These are phyloP conservation scores for Orbilia ellipsospora DNA, from an alignment of 2,329 filamentous ascomycete genomes.

Conservation along the genomic window DNA sequence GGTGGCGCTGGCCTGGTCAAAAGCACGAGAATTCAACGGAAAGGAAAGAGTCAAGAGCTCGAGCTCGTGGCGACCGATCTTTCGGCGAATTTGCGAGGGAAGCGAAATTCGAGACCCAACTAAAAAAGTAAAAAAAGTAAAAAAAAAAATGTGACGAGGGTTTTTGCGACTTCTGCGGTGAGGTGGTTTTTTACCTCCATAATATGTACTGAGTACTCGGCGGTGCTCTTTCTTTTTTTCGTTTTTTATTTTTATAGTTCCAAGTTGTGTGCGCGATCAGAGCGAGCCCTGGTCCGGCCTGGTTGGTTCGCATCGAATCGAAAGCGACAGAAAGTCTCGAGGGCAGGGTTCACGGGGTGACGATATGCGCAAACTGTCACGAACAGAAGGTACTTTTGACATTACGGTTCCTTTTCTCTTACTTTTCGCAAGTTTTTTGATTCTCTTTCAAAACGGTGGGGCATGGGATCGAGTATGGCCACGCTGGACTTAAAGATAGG, in stretches of 20 bases:
- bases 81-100: constrained; percentile 32
- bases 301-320: constrained; percentile 38
- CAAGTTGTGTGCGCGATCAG: constrained; percentile 32
- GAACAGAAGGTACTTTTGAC: constrained; percentile 28
- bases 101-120: not conserved
- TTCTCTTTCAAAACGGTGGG: not conserved
- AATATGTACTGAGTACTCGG: too few species aligned
- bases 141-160: constrained; percentile 38
- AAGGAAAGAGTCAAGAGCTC: not conserved
- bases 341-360: constrained; percentile 41
- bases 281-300: constrained; percentile 40
- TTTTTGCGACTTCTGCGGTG: constrained; percentile 37
- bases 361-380: constrained; percentile 42
- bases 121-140: not conserved
- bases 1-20: too few species aligned
- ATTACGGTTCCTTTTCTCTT: not conserved
- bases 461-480: not conserved
- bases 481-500: constrained; percentile 8
- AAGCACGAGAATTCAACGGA: constrained; percentile 36
- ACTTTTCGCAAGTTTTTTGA: constrained; percentile 7
- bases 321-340: constrained; percentile 45
- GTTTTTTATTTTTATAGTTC: constrained; percentile 26
- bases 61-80: constrained; percentile 19
- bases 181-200: constrained; percentile 29
- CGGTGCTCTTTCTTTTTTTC: too few species aligned